Percentiles rank a stretch among this genome's conserved stretches.
phyloP scores from a whole-genome alignment of 345 rosid species.

The Gossypium rotundifolium region DNA sequence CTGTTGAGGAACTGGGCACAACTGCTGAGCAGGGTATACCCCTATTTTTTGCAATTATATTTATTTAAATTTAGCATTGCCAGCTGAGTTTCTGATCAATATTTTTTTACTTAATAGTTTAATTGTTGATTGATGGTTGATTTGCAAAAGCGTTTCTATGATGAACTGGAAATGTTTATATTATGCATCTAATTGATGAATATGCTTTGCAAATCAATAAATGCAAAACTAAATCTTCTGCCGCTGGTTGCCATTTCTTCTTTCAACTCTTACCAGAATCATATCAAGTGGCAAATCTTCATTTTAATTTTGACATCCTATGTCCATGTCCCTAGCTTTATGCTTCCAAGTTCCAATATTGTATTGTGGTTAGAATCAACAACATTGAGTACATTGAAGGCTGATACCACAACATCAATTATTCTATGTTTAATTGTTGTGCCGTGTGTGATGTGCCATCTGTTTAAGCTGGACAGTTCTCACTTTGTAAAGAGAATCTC shows the following conservation, averaged over 20 bases:
- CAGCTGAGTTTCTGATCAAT: neutral
- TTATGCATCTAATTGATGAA: no score
- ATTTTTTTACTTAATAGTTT: neutral
- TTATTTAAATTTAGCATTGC: neutral
- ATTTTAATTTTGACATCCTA: neutral
- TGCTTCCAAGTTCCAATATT: neutral
- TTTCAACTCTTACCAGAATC: neutral
- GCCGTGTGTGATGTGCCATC: neutral
- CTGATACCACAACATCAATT: neutral
- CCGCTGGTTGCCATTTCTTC: neutral
- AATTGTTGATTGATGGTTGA: neutral
- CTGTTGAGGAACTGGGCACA: constrained; percentile 21
- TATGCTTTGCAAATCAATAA: no score
- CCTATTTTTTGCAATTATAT: neutral
- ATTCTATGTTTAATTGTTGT: neutral
- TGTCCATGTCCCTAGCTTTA: neutral
- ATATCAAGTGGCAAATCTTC: neutral
- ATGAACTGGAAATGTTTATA: neutral
- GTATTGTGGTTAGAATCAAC: neutral
- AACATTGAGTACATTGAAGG: neutral
- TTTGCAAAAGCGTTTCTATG: neutral
- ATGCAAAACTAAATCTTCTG: neutral
- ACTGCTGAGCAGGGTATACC: constrained; percentile 30
- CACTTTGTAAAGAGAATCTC: neutral
- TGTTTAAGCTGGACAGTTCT: neutral